Percentiles rank a stretch among this genome's conserved stretches.
Conservation (phyloP, 2,329 filamentous ascomycete species). For the Rutstroemia sp. region DNA sequence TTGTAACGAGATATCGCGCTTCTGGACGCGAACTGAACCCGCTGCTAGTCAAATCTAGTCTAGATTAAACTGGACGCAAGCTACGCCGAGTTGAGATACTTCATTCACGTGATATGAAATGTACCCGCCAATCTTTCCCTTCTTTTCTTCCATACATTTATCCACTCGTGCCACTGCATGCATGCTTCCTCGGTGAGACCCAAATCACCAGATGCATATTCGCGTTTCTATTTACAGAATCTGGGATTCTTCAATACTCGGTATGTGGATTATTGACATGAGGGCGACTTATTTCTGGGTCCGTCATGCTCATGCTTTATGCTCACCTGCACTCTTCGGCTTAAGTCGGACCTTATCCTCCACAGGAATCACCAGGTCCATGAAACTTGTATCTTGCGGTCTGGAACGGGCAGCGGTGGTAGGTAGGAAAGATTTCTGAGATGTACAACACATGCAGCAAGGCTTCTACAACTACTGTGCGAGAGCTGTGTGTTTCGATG, state of each 20-base stretch:
- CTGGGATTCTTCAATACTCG: no score
- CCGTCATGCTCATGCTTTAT: no score
- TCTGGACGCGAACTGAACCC: neutral
- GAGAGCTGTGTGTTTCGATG: neutral
- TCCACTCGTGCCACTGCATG: neutral
- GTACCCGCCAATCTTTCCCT: neutral
- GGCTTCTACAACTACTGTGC: neutral
- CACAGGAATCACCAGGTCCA: no score
- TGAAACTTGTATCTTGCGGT: neutral
- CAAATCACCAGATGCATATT: neutral
- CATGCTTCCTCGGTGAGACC: neutral
- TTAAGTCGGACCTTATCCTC: neutral
- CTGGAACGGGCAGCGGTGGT: neutral
- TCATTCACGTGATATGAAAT: no score
- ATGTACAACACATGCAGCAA: neutral
- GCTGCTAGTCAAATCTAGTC: neutral
- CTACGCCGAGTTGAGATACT: no score
- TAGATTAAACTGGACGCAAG: no score
- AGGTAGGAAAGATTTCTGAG: neutral
- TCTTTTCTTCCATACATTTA: neutral
- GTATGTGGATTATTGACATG: no score
- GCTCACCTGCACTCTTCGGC: neutral
- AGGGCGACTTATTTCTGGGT: no score
- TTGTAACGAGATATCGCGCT: neutral
- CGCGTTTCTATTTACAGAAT: neutral